Base-by-base conservation (phyloP, 2,329 filamentous ascomycete species). In the Fusarium dlaminii region DNA sequence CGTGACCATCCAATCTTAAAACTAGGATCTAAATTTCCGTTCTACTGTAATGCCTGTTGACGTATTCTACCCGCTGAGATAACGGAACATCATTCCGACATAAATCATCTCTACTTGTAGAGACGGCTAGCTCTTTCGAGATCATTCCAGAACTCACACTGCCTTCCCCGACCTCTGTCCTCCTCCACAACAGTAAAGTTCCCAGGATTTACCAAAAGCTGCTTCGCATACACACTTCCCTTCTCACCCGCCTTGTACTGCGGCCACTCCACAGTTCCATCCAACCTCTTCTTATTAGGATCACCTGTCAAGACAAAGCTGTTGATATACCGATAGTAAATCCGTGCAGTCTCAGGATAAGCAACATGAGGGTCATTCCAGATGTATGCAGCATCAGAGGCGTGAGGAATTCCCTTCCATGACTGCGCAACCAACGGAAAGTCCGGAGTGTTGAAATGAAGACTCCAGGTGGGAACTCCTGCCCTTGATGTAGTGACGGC, bases 91-190 rank as follows among this genome's bases (percentile, higher is more conserved):
- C 24, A 6, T 29, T 22, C 34, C 1, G 24, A 7, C 20, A 17
- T 22, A 1, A 4, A 10, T 5, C 5, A 7, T 17, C 4, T 18
- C 11, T 66, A 66, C 48, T 66, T 66, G 14, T 65, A 46, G 0
- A 66, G 63, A 12, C 63, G 59, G 3, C 48, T 12, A 43, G 63
- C 60, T n/a, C 63, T 43, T 3, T 37, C 29, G n/a, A 30, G 6
- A n/a, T 65, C 63, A 30, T 66, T 66, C 63, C 63, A 66, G n/a
- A 65, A 66, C 3, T 36, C 40, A 30, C 63, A 66, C 29, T 66
- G 63, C 6, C 48, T n/a, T 2, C 24, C 32, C 1, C 60, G 5
- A 15, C 34, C 37, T 30, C 27, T 65, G 5, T 66, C 63, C 17
- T 57, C 63, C 0, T 66, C 63, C 9, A 57, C 60, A 8, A 66